Conservation (phyloP, 306 rosid species). For the Ceratonia siliqua region DNA sequence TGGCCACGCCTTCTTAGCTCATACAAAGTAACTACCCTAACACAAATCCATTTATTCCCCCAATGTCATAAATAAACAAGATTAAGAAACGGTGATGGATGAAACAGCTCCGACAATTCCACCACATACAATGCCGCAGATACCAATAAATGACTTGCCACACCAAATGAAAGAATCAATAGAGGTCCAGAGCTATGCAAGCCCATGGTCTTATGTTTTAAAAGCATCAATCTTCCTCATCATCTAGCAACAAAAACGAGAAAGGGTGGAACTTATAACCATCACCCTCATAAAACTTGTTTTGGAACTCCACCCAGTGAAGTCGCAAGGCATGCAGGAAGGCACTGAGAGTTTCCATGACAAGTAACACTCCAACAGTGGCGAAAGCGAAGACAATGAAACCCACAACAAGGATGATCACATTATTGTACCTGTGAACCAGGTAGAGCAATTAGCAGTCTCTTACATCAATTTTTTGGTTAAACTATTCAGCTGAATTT, state of each 20-base stretch:
- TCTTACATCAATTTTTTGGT: not conserved
- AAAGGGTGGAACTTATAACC: slow-evolving; percentile 79
- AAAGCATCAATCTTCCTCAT: slow-evolving; percentile 61
- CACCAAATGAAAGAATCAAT: slow-evolving; percentile 67
- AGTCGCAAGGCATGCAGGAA: slow-evolving; percentile 90
- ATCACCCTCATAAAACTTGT: slow-evolving; percentile 88
- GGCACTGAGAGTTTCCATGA: slow-evolving; percentile 93
- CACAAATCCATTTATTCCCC: slow-evolving; percentile 30
- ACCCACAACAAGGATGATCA: slow-evolving; percentile 68
- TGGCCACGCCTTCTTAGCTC: slow-evolving; percentile 39
- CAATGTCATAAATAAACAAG: slow-evolving; percentile 44
- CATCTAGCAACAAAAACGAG: slow-evolving; percentile 58
- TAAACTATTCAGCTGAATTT: slow-evolving; percentile 3
- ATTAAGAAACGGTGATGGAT: slow-evolving; percentile 35
- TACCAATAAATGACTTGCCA: slow-evolving; percentile 41
- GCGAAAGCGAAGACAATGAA: slow-evolving; percentile 71
- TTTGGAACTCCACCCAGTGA: slow-evolving; percentile 98
- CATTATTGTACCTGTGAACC: slow-evolving; percentile 73
- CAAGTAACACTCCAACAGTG: slow-evolving; percentile 79
- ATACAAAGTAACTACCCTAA: slow-evolving; percentile 44
- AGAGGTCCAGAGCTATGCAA: slow-evolving; percentile 52
- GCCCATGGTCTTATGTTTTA: slow-evolving; percentile 33
- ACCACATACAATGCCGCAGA: slow-evolving; percentile 38
- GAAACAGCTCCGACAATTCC: slow-evolving; percentile 40
- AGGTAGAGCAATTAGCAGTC: not conserved